phyloP scores from a whole-genome alignment of 495 filamentous ascomycete species.

The Chlorociboria aeruginascens region DNA sequence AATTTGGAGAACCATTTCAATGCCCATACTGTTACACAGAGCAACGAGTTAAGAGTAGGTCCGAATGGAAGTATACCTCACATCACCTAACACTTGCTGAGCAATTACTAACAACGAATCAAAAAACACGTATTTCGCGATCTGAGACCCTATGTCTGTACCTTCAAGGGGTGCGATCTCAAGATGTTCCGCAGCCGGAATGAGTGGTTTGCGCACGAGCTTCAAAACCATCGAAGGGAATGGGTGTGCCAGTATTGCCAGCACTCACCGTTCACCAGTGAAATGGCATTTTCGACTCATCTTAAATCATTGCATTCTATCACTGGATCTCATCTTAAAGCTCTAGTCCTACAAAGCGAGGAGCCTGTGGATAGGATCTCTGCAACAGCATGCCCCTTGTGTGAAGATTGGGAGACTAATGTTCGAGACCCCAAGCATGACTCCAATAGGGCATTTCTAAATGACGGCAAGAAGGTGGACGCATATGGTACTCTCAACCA shows the following conservation, averaged over 20 bases:
- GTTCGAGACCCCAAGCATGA: constrained; percentile 3
- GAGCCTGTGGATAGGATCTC: constrained; percentile 9
- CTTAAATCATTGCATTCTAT: too few relatives aligned
- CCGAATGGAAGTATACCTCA: constrained; percentile 23
- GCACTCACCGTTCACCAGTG: neutral
- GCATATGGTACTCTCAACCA: constrained; percentile 11
- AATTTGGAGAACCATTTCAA: constrained; percentile 20
- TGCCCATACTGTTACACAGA: constrained; percentile 27
- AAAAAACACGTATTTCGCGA: constrained; percentile 25
- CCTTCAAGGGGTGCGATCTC: constrained; percentile 9
- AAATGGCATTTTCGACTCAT: neutral
- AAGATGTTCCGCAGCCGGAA: constrained; percentile 11
- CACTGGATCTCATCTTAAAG: constrained; percentile 5
- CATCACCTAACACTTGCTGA: neutral
- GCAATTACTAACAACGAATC: neutral
- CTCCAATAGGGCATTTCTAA: constrained; percentile 4
- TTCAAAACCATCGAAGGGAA: constrained; percentile 12
- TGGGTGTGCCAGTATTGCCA: constrained; percentile 4
- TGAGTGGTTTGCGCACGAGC: constrained; percentile 16
- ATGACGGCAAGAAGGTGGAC: constrained; percentile 4
- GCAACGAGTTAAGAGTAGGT: constrained; percentile 17
- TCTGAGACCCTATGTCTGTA: constrained; percentile 24
- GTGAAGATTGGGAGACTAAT: constrained; percentile 11
- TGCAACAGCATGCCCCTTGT: constrained; percentile 9
- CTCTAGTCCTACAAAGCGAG: constrained; percentile 10